phyloP scores from a whole-genome alignment of 768 basidiomycete genomes.

The Kondoa malvinella region DNA sequence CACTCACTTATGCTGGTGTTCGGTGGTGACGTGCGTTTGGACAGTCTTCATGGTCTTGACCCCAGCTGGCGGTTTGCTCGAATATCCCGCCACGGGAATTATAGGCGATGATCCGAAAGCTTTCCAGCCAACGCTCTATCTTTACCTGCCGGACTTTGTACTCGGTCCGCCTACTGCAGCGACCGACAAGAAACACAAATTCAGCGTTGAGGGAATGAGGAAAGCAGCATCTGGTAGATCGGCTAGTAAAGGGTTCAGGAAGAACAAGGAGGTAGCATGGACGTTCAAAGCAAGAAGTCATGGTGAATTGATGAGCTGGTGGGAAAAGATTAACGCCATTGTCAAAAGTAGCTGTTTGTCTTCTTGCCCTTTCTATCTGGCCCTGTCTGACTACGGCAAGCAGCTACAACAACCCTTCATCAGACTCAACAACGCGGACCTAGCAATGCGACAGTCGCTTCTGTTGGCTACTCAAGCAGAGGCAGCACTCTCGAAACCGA shows the following conservation, averaged over 20 bases:
- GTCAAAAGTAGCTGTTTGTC: constrained; percentile 11
- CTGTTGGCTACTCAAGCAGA: background rate
- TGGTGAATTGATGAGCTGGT: constrained; percentile 22
- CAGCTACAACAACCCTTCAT: too few species aligned
- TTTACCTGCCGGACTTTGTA: constrained; percentile 29
- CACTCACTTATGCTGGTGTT: too few species aligned
- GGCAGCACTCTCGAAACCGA: too few species aligned
- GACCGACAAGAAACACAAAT: constrained; percentile 20
- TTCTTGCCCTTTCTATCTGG: background rate
- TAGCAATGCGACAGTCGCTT: background rate
- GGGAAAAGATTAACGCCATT: constrained; percentile 22
- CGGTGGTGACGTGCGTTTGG: too few species aligned
- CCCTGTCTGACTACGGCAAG: background rate
- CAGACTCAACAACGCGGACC: too few species aligned
- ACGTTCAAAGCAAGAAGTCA: constrained; percentile 24
- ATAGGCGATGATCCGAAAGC: constrained; percentile 28
- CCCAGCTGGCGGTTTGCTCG: constrained; percentile 29
- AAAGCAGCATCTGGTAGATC: constrained; percentile 21
- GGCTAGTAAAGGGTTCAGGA: constrained; percentile 17
- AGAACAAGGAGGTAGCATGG: constrained; percentile 24
- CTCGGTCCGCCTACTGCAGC: constrained; percentile 24
- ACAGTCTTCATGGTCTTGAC: constrained; percentile 27
- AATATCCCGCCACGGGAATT: constrained; percentile 22
- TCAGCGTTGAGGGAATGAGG: constrained; percentile 1
- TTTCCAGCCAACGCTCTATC: constrained; percentile 24